A percentile compares a stretch with the other conserved stretches of the same genome.
These are phyloP conservation scores for Lasiosphaeris hirsuta DNA, from an alignment of 495 filamentous ascomycete species.

Conservation along the genomic window DNA sequence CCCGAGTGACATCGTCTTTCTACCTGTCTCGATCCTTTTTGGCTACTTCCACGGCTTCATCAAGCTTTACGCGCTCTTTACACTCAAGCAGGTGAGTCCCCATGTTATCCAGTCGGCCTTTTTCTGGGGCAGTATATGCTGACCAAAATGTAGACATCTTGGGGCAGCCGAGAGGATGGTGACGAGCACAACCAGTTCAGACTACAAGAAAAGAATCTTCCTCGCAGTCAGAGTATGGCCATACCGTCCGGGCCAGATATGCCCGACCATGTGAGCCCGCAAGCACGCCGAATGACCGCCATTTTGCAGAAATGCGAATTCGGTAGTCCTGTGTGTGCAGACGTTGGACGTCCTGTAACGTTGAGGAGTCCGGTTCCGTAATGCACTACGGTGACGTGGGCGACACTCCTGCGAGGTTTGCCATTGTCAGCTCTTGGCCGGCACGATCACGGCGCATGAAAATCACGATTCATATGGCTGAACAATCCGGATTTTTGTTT, in stretches of 20 bases:
- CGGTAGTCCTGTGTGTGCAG: slow-evolving; percentile 4
- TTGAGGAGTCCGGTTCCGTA: slow-evolving; percentile 2
- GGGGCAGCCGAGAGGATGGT: slow-evolving; percentile 65
- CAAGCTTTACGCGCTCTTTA: slow-evolving; percentile 71
- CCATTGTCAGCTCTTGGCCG: not conserved
- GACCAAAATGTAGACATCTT: slow-evolving; percentile 54
- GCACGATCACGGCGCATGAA: slow-evolving; percentile 4
- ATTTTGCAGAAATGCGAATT: slow-evolving; percentile 17
- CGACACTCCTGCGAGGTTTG: not conserved
- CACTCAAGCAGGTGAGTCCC: slow-evolving; percentile 62
- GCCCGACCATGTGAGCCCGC: slow-evolving; percentile 18
- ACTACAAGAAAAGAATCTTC: slow-evolving; percentile 46
- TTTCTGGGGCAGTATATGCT: slow-evolving; percentile 7
- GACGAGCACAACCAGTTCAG: slow-evolving; percentile 59
- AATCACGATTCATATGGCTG: slow-evolving; percentile 25
- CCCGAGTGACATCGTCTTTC: slow-evolving; percentile 62
- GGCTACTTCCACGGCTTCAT: slow-evolving; percentile 74
- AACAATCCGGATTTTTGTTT: slow-evolving; percentile 24
- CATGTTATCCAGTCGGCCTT: not conserved
- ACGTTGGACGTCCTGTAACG: slow-evolving; percentile 4
- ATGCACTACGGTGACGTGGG: not conserved
- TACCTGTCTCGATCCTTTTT: slow-evolving; percentile 73
- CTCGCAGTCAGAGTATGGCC: slow-evolving; percentile 45
- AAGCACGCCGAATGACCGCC: slow-evolving; percentile 15
- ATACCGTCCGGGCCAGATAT: slow-evolving; percentile 38